Evolutionary conservation across 306 rosid genomes (phyloP), one percentile per base, ranked within the genome.

Genomic region (Quercus alba): DNA sequence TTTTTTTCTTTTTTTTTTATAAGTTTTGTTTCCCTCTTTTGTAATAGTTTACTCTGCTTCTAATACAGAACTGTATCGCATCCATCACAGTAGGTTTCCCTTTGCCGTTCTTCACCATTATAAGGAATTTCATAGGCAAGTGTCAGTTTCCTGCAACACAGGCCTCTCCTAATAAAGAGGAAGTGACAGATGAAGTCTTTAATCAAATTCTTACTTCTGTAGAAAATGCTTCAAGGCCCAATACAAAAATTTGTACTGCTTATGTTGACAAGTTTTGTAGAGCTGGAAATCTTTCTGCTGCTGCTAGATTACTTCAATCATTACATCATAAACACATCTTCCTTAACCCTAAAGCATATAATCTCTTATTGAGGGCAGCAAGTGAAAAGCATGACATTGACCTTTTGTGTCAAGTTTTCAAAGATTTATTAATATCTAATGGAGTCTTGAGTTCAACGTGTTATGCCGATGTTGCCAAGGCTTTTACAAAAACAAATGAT

Each of bases 401-500:
- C 72, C 85, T 89, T 77, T 75, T 86, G 52, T 85, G 85, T 72
- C 85, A 83, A 84, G 83, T 86, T 80, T 82, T 94, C 86, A 83
- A 86, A 85, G 86, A 83, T 62, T 82, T 88, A 67, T 49, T 92
- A 21, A 38, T 73, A 26, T 82, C 88, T 15, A 58, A 20, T 51
- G 79, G 77, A 84, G 76, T 87, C 18, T 74, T 83, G 72, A 81
- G 90, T 81, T 85, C 90, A 11, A 59, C 82, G 49, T 80, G 86
- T 10, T 94, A 83, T 73, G 86, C 85, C 66, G 80, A 73, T 80
- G 71, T 90, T 59, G 92, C 96, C 75, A 88, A 76, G 74, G 88
- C 94, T 75, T 90, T 94, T 84, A 64, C 80, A 72, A 85, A 79
- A 83, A 84, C 82, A 28, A 77, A 79, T 72, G 89, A 87, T 75